Percentiles rank a stretch among this genome's conserved stretches.
phyloP scores from a whole-genome alignment of 345 rosid species.

The Eucalyptus virginea region DNA sequence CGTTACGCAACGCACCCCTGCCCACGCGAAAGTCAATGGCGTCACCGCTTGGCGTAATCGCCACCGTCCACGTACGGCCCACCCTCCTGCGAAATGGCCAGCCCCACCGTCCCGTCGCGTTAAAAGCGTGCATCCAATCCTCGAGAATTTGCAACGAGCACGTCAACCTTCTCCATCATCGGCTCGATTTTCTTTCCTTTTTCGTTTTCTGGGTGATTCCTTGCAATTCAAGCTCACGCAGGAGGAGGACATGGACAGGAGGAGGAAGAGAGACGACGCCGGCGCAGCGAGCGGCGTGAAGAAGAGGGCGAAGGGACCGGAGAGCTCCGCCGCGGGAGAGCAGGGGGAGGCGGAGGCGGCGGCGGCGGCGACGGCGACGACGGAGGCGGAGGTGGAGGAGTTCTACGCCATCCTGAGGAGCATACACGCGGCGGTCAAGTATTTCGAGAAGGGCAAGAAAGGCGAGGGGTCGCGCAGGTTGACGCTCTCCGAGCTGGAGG shows the following conservation, averaged over 20 bases:
- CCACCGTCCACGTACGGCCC: background rate
- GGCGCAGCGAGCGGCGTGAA: background rate
- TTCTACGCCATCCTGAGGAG: slow-evolving; percentile 22
- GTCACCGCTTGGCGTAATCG: background rate
- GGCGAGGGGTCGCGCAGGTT: background rate
- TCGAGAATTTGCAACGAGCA: background rate
- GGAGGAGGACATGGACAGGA: background rate
- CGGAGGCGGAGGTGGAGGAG: slow-evolving; percentile 29
- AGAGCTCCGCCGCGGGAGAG: background rate
- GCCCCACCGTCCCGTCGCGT: background rate
- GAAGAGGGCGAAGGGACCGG: background rate
- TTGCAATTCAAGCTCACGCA: background rate
- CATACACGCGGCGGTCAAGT: slow-evolving; percentile 11
- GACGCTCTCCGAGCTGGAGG: background rate
- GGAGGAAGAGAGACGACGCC: background rate
- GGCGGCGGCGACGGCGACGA: background rate
- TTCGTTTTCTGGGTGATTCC: background rate
- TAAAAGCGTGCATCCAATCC: background rate
- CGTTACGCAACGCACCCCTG: background rate
- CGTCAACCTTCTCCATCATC: background rate
- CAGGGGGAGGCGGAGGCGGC: background rate
- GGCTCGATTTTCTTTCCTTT: background rate
- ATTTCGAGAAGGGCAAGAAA: background rate
- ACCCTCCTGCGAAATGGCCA: background rate
- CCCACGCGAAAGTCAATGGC: background rate